Evolutionary conservation across 2,329 filamentous ascomycete genomes (phyloP).

Genomic region (Trichoderma atrobrunneum): DNA sequence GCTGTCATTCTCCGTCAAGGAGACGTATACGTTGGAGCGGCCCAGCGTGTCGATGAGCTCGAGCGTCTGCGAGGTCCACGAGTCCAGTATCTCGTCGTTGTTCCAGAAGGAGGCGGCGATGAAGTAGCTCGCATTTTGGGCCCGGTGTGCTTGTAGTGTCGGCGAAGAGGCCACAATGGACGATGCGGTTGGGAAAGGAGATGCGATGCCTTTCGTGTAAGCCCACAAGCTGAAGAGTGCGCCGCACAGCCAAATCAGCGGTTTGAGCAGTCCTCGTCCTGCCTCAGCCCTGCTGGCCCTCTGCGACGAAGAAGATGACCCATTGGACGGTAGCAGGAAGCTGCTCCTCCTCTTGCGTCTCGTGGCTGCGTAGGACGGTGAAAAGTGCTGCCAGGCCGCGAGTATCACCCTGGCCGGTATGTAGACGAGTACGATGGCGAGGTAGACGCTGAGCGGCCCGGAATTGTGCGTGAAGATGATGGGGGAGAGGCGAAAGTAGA

Average conservation of each 20-base stretch:
- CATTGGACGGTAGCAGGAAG: conserved; percentile 5
- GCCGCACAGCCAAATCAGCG: conserved; percentile 14
- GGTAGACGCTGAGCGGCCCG: conserved; percentile 15
- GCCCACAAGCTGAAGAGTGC: conserved; percentile 17
- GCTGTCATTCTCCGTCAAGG: conserved; percentile 20
- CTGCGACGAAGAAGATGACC: background rate
- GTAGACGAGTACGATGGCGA: conserved; percentile 17
- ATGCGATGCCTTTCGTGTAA: conserved; percentile 16
- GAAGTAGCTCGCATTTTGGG: conserved; percentile 20
- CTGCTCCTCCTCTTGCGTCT: conserved; percentile 15
- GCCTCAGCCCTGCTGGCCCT: background rate
- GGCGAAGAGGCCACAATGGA: conserved; percentile 15
- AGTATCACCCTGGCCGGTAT: conserved; percentile 13
- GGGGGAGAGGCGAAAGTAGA: conserved; percentile 19
- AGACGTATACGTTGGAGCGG: conserved; percentile 18
- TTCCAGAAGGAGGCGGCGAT: conserved; percentile 20
- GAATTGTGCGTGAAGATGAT: conserved; percentile 19
- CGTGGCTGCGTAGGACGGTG: background rate
- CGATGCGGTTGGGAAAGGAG: conserved; percentile 16
- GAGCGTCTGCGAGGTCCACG: conserved; percentile 17
- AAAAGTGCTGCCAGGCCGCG: conserved; percentile 8
- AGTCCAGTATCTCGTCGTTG: conserved; percentile 17
- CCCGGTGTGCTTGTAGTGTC: conserved; percentile 12
- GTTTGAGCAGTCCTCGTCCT: background rate
- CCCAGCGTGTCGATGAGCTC: conserved; percentile 19